Conservation (phyloP, 2,329 filamentous ascomycete genomes). For the Penicillium sp. region DNA sequence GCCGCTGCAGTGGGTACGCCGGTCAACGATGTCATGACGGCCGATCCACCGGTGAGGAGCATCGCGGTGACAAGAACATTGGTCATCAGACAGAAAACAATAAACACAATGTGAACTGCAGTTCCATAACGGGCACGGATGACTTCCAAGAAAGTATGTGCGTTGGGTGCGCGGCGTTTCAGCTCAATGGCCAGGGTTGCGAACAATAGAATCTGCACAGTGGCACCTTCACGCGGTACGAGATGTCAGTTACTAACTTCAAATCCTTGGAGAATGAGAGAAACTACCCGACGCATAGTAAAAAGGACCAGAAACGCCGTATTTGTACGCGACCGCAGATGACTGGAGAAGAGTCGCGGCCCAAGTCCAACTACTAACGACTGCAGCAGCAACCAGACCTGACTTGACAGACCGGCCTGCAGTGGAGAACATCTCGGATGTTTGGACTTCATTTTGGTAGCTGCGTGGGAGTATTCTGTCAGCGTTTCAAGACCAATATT, state of each 20-base stretch:
- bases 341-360: conserved; percentile 77
- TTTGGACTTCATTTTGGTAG: conserved; percentile 72
- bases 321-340: conserved; percentile 76
- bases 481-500: background rate
- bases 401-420: conserved; percentile 85
- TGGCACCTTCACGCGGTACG: conserved; percentile 53
- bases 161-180: conserved; percentile 81
- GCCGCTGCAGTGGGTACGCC: conserved; percentile 75
- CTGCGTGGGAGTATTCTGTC: conserved; percentile 28
- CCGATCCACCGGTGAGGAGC: conserved; percentile 78
- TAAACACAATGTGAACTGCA: conserved; percentile 70
- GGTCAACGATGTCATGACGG: conserved; percentile 67
- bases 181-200: conserved; percentile 86
- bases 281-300: conserved; percentile 61
- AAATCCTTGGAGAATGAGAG: background rate
- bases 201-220: conserved; percentile 83
- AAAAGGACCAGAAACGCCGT: conserved; percentile 65
- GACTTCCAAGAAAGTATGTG: conserved; percentile 78
- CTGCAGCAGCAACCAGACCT: conserved; percentile 78
- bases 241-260: conserved; percentile 55
- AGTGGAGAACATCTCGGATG: conserved; percentile 88
- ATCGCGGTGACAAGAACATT: conserved; percentile 86
- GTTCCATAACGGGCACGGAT: conserved; percentile 76
- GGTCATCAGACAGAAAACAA: conserved; percentile 76
- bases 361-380: conserved; percentile 95